Evolutionary conservation across 441 rosid species (phyloP).

Genomic region (Corymbia calophylla): DNA sequence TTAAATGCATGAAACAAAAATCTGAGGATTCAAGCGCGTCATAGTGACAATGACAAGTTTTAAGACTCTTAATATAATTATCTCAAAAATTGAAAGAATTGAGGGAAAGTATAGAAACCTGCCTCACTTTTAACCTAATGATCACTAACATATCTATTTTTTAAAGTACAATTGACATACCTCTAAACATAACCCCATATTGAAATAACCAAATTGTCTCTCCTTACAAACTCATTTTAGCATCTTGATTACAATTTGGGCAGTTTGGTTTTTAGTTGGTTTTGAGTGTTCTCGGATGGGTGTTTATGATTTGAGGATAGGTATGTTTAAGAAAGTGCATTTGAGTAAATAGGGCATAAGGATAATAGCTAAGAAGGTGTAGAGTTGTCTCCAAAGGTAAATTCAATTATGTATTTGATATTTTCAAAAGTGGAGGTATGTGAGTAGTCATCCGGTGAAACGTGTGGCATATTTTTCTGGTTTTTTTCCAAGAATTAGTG

Average conservation of each 20-base stretch:
- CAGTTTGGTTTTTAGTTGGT: neutral
- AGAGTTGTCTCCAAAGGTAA: neutral
- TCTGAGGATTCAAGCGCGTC: neutral
- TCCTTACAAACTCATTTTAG: neutral
- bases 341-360: neutral
- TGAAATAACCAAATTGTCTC: neutral
- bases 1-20: neutral
- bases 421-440: neutral
- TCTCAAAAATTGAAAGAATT: neutral
- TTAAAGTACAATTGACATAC: neutral
- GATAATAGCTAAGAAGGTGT: neutral
- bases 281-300: neutral
- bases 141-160: neutral
- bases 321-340: neutral
- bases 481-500: neutral
- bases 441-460: neutral
- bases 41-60: neutral
- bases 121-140: neutral
- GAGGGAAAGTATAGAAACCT: neutral
- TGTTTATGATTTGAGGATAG: neutral
- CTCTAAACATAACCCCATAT: neutral
- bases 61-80: neutral
- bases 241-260: neutral
- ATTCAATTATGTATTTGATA: neutral
- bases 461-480: neutral